Evolutionary conservation across 768 basidiomycete species (phyloP).

Genomic region (Epithele typhae): DNA sequence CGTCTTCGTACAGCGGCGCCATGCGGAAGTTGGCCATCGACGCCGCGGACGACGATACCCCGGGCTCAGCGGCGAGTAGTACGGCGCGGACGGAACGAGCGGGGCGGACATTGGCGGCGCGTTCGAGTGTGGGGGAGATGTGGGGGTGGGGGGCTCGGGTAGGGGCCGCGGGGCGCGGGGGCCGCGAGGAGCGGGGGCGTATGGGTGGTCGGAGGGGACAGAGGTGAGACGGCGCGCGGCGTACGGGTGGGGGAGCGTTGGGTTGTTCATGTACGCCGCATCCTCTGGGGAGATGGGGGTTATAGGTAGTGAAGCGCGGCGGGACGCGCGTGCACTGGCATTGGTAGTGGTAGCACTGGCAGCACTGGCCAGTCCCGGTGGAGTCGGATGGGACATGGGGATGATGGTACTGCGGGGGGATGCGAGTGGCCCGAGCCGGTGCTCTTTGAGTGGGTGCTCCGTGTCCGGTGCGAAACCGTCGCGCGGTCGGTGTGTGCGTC

Average conservation of each 20-base stretch:
- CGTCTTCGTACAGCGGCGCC: conserved; percentile 20
- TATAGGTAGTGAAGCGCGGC: conserved; percentile 11
- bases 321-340: conserved; percentile 3
- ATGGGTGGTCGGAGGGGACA: not conserved
- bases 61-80: not conserved
- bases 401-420: conserved; percentile 13
- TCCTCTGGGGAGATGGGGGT: conserved; percentile 9
- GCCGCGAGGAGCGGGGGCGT: not conserved
- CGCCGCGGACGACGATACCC: no score
- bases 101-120: conserved; percentile 2
- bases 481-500: conserved; percentile 18
- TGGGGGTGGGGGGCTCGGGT: not conserved
- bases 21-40: conserved; percentile 6
- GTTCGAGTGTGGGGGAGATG: not conserved
- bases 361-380: conserved; percentile 15
- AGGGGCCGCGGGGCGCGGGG: no score
- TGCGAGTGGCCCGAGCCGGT: conserved; percentile 4
- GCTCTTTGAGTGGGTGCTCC: not conserved
- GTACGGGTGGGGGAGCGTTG: not conserved
- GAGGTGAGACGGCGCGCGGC: not conserved
- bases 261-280: not conserved
- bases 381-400: conserved; percentile 20
- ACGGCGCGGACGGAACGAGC: not conserved
- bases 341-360: no score
- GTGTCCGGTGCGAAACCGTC: conserved; percentile 19